phyloP scores from a whole-genome alignment of 2,329 filamentous ascomycete species.

The Zalaria obscura region DNA sequence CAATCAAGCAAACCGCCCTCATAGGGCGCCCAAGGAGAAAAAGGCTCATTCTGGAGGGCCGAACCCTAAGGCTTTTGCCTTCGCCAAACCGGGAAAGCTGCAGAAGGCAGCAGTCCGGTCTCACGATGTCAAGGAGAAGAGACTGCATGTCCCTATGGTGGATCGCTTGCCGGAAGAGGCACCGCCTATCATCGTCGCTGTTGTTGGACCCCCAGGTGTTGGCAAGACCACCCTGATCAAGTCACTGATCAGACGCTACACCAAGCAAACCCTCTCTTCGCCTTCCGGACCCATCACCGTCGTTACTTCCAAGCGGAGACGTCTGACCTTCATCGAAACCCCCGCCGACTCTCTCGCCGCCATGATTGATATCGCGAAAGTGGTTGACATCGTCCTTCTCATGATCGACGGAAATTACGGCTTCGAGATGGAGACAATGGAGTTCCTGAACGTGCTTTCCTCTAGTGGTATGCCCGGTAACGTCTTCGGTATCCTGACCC shows the following conservation, averaged over 20 bases:
- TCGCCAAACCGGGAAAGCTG: conserved; percentile 66
- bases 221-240: conserved; percentile 95
- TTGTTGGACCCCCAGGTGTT: conserved; percentile 85
- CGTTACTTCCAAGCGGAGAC: conserved; percentile 88
- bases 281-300: conserved; percentile 89
- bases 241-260: conserved; percentile 83
- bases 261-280: conserved; percentile 84
- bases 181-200: conserved; percentile 79
- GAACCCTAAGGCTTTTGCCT: conserved; percentile 86
- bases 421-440: conserved; percentile 99
- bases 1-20: conserved; percentile 69
- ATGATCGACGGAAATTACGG: conserved; percentile 99
- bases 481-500: conserved; percentile 91
- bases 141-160: conserved; percentile 89
- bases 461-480: conserved; percentile 96
- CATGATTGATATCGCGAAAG: conserved; percentile 95
- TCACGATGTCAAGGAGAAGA: conserved; percentile 82
- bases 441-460: conserved; percentile 89
- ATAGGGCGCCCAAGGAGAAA: conserved; percentile 80
- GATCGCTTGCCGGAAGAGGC: conserved; percentile 93
- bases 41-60: conserved; percentile 54
- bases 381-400: conserved; percentile 89
- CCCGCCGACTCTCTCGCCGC: conserved; percentile 85
- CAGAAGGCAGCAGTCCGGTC: conserved; percentile 60
- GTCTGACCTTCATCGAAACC: conserved; percentile 90